Evolutionary conservation across 2,329 filamentous ascomycete species (phyloP).

Genomic region (Apiospora phragmitis): DNA sequence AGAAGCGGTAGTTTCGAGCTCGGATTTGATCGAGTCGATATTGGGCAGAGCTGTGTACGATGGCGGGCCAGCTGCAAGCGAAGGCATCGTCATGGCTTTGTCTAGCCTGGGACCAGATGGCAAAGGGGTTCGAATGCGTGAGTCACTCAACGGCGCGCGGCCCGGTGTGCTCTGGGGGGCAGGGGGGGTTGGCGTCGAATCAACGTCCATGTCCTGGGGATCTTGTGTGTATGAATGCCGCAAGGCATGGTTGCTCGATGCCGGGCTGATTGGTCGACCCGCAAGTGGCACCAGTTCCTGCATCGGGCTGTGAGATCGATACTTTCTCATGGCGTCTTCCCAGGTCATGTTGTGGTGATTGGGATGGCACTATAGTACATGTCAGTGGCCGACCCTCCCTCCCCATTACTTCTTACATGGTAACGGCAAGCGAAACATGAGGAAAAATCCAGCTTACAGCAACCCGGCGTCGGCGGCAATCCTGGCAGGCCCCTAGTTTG

Average conservation of each 20-base stretch:
- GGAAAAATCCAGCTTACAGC: slow-evolving; percentile 31
- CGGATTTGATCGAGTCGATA: slow-evolving; percentile 51
- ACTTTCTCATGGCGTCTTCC: slow-evolving; percentile 58
- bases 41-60: slow-evolving; percentile 41
- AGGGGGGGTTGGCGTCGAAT: slow-evolving; percentile 37
- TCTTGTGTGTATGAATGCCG: slow-evolving; percentile 45
- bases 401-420: background rate
- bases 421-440: slow-evolving; percentile 16
- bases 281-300: slow-evolving; percentile 49
- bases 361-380: slow-evolving; percentile 52
- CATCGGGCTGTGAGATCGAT: slow-evolving; percentile 53
- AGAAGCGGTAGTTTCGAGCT: slow-evolving; percentile 52
- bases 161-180: slow-evolving; percentile 28
- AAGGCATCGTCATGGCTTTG: slow-evolving; percentile 43
- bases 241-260: slow-evolving; percentile 32
- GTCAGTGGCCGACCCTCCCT: slow-evolving; percentile 4
- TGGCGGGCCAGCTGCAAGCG: slow-evolving; percentile 25
- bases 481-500: slow-evolving; percentile 58
- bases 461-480: slow-evolving; percentile 57
- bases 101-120: slow-evolving; percentile 57
- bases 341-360: slow-evolving; percentile 62
- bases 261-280: slow-evolving; percentile 49
- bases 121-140: slow-evolving; percentile 55
- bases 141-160: slow-evolving; percentile 44
- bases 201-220: slow-evolving; percentile 57